Base-by-base conservation (phyloP, 1,284 basidiomycete species). In the Malassezia brasiliensis region DNA sequence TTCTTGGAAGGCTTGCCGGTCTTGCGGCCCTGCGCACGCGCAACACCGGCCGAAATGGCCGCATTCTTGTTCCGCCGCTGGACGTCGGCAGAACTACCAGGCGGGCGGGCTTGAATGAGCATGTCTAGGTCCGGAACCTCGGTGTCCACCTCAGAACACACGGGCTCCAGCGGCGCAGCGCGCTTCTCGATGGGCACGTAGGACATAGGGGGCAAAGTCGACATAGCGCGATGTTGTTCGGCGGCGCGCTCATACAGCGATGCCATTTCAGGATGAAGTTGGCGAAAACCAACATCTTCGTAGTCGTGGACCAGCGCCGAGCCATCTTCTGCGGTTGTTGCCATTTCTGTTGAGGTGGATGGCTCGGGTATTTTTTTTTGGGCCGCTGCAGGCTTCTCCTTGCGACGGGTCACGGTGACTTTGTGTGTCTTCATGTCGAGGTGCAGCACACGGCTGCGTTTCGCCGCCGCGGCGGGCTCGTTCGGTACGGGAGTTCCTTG, bases 401-500 rank as follows among this genome's bases (percentile, higher is more conserved):
- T 55, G 17, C 39, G 11, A 8, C 28, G 40, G n/a, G 48, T 19
- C 20, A 42, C 45, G 14, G 55, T 57, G 9, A 57, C 55, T 40
- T 57, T 57, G 49, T 52, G 55, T 17, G 55, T 52, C 35, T 57
- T 57, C 50, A 47, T 47, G 28, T 57, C 55, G 37, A 57, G 49
- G n/a, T 34, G 49, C 38, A 57, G 39, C 31, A 50, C 48, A 22
- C 55, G 55, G n/a, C 14, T 46, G 20, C 44, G 41, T 31, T 45
- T 45, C 25, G 15, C 11, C 25, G 25, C 42, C 9, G 25, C 32
- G 7, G 42, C 14, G 10, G 10, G 11, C 40, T 8, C 36, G 5
- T 3, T 30, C 10, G 42, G 45, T 14, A 38, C 17, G 42, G 17
- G 2, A 41, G 35, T 19, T 12, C 19, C n/a, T 40, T 31, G 5